phyloP scores from a whole-genome alignment of 345 rosid species.

The Leavenworthia alabamica region DNA sequence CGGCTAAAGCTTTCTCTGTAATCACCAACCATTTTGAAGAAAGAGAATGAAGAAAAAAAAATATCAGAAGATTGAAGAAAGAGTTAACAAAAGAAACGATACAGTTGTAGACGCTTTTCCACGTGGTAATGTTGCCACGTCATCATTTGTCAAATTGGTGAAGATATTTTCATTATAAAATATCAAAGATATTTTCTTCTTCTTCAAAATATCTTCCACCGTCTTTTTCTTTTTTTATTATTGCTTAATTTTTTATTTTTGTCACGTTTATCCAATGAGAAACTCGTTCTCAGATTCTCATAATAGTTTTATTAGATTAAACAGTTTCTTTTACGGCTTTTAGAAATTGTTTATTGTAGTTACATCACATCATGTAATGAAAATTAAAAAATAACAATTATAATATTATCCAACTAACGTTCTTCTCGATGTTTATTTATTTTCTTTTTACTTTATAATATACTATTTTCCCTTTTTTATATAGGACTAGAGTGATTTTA shows the following conservation, averaged over 20 bases:
- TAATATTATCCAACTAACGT: no score
- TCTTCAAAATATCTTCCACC: slow-evolving; percentile 26
- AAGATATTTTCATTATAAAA: slow-evolving; percentile 18
- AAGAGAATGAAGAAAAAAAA: slow-evolving; percentile 1
- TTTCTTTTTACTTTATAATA: no score
- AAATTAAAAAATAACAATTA: no score
- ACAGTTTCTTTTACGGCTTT: neutral
- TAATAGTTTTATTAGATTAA: neutral
- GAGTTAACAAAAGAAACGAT: slow-evolving; percentile 29
- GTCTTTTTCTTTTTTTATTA: neutral
- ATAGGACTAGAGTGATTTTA: no score
- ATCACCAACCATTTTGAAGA: slow-evolving; percentile 23
- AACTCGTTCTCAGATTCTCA: neutral
- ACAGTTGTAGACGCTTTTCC: slow-evolving; percentile 65
- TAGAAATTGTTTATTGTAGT: neutral
- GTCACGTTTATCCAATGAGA: neutral
- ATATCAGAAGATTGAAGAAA: neutral
- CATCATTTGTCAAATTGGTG: slow-evolving; percentile 31
- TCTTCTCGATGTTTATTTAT: no score
- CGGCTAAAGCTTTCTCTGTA: slow-evolving; percentile 28
- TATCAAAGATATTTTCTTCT: slow-evolving; percentile 22
- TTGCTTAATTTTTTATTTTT: neutral
- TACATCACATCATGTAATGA: no score
- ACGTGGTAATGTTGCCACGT: slow-evolving; percentile 63
- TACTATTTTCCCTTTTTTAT: no score